Evolutionary conservation across 225 moss, liverwort and hornwort species (phyloP).

Genomic region (Takakia lepidozioides): DNA sequence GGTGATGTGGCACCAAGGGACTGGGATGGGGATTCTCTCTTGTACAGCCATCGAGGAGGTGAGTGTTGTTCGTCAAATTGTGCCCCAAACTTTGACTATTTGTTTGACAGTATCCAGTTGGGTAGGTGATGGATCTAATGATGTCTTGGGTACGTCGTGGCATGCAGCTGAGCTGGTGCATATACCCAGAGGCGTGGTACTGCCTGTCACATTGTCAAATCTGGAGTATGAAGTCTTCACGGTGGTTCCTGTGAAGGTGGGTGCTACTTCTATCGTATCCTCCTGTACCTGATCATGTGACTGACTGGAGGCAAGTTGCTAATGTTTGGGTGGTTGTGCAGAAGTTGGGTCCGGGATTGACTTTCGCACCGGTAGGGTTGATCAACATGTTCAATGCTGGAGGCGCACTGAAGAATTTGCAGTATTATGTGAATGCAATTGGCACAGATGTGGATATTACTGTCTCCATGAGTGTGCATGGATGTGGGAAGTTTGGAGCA

Average conservation of each 20-base stretch:
- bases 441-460: constrained; percentile 26
- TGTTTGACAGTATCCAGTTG: too few relatives aligned
- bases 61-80: too few relatives aligned
- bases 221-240: constrained; percentile 88
- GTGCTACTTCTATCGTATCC: neutral
- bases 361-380: constrained; percentile 73
- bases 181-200: constrained; percentile 30
- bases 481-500: constrained; percentile 69
- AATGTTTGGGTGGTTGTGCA: constrained; percentile 18
- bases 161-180: constrained; percentile 49
- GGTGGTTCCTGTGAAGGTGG: constrained; percentile 68
- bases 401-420: constrained; percentile 53
- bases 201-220: constrained; percentile 59
- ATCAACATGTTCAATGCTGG: constrained; percentile 93
- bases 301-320: too few relatives aligned
- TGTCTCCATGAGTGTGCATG: constrained; percentile 54
- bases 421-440: constrained; percentile 39
- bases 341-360: constrained; percentile 45
- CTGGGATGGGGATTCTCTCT: constrained; percentile 71
- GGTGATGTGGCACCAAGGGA: constrained; percentile 40
- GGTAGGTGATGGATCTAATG: too few relatives aligned
- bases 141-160: too few relatives aligned
- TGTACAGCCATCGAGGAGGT: constrained; percentile 56
- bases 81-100: too few relatives aligned
- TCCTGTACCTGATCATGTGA: neutral